Evolutionary conservation across 306 rosid species (phyloP).

Genomic region (Corylus americana): DNA sequence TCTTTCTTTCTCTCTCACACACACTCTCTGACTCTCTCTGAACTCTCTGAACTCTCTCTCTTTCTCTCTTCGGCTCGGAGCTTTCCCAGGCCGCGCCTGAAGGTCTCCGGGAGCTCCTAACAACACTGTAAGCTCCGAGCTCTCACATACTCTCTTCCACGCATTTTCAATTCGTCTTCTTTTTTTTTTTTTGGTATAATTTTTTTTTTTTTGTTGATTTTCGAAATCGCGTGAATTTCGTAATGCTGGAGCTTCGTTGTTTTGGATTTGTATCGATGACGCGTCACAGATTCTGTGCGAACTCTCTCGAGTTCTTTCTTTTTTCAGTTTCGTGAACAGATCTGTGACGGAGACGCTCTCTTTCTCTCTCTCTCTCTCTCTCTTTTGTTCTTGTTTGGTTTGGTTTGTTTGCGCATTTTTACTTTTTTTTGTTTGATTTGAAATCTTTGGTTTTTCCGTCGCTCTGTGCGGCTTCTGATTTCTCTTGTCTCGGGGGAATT

Average conservation of each 20-base stretch:
- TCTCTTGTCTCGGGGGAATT: neutral
- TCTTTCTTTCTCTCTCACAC: neutral
- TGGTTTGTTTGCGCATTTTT: neutral
- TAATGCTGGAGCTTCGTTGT: conserved; percentile 4
- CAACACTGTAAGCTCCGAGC: conserved; percentile 39
- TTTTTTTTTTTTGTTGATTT: neutral
- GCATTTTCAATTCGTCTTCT: neutral
- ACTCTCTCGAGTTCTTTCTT: conserved; percentile 9
- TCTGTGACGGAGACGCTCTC: conserved; percentile 30
- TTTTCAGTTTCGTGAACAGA: conserved; percentile 27
- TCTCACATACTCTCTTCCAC: neutral
- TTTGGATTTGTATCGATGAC: conserved; percentile 18
- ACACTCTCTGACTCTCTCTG: conserved; percentile 3
- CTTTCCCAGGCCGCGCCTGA: conserved; percentile 22
- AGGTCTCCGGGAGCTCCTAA: conserved; percentile 41
- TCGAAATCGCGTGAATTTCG: conserved; percentile 4
- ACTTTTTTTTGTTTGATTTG: neutral
- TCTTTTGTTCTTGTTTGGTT: no score
- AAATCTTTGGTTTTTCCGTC: neutral
- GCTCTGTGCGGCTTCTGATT: neutral
- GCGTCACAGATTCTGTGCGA: conserved; percentile 17
- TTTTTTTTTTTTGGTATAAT: neutral
- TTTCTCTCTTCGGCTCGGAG: conserved; percentile 22
- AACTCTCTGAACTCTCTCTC: conserved; percentile 14
- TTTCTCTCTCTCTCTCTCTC: neutral